Evolutionary conservation across 805 yeast species (phyloP).

Genomic region (Teunomyces barrocoloradensis): DNA sequence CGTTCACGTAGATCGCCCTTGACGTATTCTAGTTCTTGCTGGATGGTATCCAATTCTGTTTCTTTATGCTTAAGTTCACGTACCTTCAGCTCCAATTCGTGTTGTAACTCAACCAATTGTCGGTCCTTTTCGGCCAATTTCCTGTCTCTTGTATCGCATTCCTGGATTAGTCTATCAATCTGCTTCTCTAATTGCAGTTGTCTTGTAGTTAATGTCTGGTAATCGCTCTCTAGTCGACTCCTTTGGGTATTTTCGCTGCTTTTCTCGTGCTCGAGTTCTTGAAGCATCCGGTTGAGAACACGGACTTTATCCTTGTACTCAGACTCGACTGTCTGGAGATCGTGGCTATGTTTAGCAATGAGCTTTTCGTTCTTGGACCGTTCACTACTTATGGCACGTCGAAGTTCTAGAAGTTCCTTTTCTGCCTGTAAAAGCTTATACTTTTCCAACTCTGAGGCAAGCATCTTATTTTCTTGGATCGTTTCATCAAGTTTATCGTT

Average conservation of each 20-base stretch:
- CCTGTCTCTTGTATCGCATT: neutral
- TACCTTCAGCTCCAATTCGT: neutral
- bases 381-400: neutral
- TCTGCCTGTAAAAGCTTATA: neutral
- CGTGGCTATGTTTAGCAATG: neutral
- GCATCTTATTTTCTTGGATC: conserved; percentile 2
- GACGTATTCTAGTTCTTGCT: conserved; percentile 7
- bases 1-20: conserved; percentile 9
- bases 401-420: conserved; percentile 1
- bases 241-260: neutral
- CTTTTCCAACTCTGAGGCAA: neutral
- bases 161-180: neutral
- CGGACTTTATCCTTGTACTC: neutral
- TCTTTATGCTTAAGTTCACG: conserved; percentile 1
- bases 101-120: neutral
- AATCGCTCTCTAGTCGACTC: neutral
- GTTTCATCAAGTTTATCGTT: conserved; percentile 14
- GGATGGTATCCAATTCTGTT: neutral
- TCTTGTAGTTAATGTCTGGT: neutral
- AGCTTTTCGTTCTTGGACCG: neutral
- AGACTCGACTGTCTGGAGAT: neutral
- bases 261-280: neutral
- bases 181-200: neutral
- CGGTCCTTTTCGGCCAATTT: conserved; percentile 1
- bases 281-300: neutral